Conservation (phyloP, 1,139 yeast genomes). For the Starmera stellimalicola region DNA sequence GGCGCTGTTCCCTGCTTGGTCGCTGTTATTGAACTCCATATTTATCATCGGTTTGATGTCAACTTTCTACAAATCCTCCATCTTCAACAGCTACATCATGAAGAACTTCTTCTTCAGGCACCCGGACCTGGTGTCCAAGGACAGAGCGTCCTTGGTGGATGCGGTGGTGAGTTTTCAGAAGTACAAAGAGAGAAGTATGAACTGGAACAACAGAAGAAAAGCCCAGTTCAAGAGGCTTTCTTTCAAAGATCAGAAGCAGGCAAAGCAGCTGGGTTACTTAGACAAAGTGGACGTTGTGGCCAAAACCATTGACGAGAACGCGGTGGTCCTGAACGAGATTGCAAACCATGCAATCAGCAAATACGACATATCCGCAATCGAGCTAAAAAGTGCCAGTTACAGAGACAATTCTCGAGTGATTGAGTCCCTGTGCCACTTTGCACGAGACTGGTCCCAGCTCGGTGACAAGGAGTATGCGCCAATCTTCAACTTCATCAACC, state of each 20-base stretch:
- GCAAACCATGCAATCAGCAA: conserved; percentile 30
- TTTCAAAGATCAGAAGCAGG: conserved; percentile 45
- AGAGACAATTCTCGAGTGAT: conserved; percentile 45
- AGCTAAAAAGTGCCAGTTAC: conserved; percentile 25
- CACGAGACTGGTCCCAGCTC: conserved; percentile 59
- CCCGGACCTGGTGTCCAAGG: conserved; percentile 10
- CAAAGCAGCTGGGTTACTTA: conserved; percentile 46
- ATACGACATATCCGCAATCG: conserved; percentile 35
- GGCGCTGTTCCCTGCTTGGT: too few relatives aligned
- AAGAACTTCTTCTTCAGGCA: conserved; percentile 10
- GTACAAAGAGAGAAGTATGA: conserved; percentile 32
- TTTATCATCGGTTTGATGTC: too few relatives aligned
- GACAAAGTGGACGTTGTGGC: conserved; percentile 42
- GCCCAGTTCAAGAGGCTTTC: conserved; percentile 39
- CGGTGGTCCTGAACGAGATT: conserved; percentile 33
- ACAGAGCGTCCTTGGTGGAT: conserved; percentile 32
- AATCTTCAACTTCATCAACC: conserved; percentile 37
- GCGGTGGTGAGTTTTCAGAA: conserved; percentile 42
- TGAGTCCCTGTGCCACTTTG: conserved; percentile 64
- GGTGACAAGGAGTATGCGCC: conserved; percentile 43
- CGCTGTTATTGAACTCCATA: too few relatives aligned
- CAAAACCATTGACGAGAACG: conserved; percentile 34
- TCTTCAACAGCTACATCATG: conserved; percentile 13
- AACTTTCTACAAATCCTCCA: conserved; percentile 19
- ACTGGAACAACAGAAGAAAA: conserved; percentile 37